A percentile compares a stretch with the other conserved stretches of the same genome.
Evolutionary conservation across 2,329 filamentous ascomycete genomes (phyloP).

Genomic region (Dendrostoma leiphaemia): DNA sequence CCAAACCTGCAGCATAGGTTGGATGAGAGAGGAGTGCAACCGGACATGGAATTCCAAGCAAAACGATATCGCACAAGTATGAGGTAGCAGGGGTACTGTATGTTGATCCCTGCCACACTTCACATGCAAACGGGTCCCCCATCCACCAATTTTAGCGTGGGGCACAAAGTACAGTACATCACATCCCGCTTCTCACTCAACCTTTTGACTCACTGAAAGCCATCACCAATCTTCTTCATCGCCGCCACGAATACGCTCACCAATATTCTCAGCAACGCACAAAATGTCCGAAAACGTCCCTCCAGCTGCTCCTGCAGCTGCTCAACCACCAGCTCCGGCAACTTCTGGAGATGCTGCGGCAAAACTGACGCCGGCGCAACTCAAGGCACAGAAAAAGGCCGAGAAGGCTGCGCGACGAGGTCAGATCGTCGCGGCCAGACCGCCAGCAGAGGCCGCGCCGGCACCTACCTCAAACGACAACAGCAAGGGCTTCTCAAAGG

Average conservation of each 20-base stretch:
- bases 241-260: background rate
- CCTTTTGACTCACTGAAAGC: conserved; percentile 17
- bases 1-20: too few species aligned
- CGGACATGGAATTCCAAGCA: too few species aligned
- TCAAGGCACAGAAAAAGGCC: conserved; percentile 87
- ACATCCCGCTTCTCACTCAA: background rate
- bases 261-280: background rate
- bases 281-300: conserved; percentile 13
- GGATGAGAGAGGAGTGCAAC: too few species aligned
- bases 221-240: too few species aligned
- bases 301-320: conserved; percentile 16
- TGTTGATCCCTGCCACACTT: background rate
- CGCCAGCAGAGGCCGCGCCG: conserved; percentile 34
- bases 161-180: conserved; percentile 9
- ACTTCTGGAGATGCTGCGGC: conserved; percentile 29
- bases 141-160: conserved; percentile 5
- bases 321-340: conserved; percentile 13
- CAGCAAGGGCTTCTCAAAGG: conserved; percentile 37
- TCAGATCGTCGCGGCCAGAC: conserved; percentile 60
- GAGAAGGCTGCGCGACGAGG: conserved; percentile 87
- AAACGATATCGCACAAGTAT: background rate
- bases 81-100: conserved; percentile 10
- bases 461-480: conserved; percentile 39
- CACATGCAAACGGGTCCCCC: background rate
- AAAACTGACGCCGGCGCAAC: conserved; percentile 71